These are phyloP conservation scores for Candida xyloterini DNA, from an alignment of 805 yeast species.

Conservation along the genomic window DNA sequence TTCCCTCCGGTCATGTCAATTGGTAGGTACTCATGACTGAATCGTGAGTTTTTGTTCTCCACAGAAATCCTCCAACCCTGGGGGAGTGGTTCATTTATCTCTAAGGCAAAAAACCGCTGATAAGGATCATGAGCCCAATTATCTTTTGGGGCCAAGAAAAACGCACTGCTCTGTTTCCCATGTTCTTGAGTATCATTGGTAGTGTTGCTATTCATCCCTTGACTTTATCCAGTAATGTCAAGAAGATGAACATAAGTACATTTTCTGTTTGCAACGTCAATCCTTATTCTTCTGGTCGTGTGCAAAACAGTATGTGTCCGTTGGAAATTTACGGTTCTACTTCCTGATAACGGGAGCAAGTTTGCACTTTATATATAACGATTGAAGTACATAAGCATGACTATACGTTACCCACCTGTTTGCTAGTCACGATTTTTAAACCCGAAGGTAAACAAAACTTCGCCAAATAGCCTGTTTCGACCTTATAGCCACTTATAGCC, in stretches of 20 bases:
- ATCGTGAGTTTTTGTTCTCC: constrained; percentile 19
- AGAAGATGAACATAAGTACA: background rate
- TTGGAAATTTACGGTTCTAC: background rate
- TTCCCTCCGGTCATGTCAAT: background rate
- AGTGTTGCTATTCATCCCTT: background rate
- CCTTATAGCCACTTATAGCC: background rate
- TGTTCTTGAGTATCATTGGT: no score
- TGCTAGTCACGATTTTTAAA: no score
- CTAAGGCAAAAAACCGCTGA: constrained; percentile 24
- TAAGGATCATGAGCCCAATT: constrained; percentile 28
- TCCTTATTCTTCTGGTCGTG: constrained; percentile 1
- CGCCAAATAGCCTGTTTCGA: background rate
- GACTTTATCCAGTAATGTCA: background rate
- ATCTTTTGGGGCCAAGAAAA: constrained; percentile 11
- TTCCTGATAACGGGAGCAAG: background rate
- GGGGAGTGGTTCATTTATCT: constrained; percentile 16
- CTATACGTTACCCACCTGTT: no score
- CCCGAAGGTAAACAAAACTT: no score
- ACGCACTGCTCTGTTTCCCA: background rate
- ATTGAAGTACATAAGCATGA: background rate
- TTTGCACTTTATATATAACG: no score
- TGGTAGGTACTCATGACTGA: constrained; percentile 12
- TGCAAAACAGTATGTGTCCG: background rate
- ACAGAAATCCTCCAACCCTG: constrained; percentile 18
- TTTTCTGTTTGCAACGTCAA: constrained; percentile 4